Evolutionary conservation across 176 grass and related monocot species (phyloP), one percentile per base, ranked within the genome.

Genomic region (Triticum timopheevii): DNA sequence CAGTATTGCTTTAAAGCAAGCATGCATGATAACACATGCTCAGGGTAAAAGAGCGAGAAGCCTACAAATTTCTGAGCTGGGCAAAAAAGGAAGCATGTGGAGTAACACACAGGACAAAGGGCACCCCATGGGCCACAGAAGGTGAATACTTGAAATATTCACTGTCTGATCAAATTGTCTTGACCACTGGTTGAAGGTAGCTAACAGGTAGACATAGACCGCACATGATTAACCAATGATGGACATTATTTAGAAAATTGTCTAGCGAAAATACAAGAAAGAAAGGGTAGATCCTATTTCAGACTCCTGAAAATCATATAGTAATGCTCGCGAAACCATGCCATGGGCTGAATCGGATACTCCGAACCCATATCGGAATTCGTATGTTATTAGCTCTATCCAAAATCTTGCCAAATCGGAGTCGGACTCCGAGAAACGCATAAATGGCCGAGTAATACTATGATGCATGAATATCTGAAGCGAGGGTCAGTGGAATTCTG

Each of bases 1-100:
- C 69, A 59, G 56, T 22, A n/a, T 65, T 80, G 42, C 65, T 68
- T 45, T 72, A 31, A 70, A 79, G 70, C 39, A 89, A 73, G 23
- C 42, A 19, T 1, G 68, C 23, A 72, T 27, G 76, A 22, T 35
- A 2, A 31, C 56, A 83, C 25, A 15, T 78, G 69, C 15, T 33
- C 8, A 16, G 20, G 20, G 25, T 64, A 50, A 16, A 36, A n/a
- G 2, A 47, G 11, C 11, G 24, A 84, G 27, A 84, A 84, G 6
- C 28, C 28, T 70, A n/a, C 10, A 44, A 61, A 59, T 45, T 24
- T 50, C 25, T 70, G 35, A 76, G 3, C 17, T 52, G 39, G 27
- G 64, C 34, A 27, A 39, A 79, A 65, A 38, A 64, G 78, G 10
- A 16, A 49, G 25, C 30, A 76, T 68, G 54, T 40, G 58, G 30